Conservation (phyloP, 495 filamentous ascomycete genomes). For the Staphylotrichum longicolle region DNA sequence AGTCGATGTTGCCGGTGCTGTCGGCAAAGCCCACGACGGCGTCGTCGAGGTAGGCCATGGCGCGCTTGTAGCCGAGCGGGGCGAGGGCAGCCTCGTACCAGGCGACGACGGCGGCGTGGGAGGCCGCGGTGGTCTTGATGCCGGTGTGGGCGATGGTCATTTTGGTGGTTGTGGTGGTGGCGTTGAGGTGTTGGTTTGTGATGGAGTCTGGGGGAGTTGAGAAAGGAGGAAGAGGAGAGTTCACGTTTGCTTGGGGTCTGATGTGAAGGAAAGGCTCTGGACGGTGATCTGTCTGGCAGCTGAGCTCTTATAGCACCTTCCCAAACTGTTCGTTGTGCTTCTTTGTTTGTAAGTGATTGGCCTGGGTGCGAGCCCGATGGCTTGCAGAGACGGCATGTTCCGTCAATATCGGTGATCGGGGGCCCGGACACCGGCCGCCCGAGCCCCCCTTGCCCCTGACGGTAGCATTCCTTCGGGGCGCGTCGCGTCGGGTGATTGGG, state of each 20-base stretch:
- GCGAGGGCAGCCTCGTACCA: slow-evolving; percentile 27
- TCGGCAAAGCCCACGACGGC: slow-evolving; percentile 26
- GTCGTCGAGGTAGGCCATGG: slow-evolving; percentile 10
- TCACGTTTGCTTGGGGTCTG: background rate
- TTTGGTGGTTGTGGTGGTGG: slow-evolving; percentile 7
- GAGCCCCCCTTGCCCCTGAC: background rate
- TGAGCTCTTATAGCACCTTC: too few relatives aligned
- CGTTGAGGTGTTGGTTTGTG: background rate
- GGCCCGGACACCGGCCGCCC: too few relatives aligned
- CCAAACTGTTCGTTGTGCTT: background rate
- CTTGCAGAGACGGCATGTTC: too few relatives aligned
- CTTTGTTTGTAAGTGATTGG: background rate
- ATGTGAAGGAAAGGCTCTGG: background rate
- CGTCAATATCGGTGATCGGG: background rate
- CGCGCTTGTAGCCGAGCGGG: slow-evolving; percentile 28
- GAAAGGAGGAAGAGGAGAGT: background rate
- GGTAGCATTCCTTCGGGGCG: background rate
- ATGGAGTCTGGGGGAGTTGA: too few relatives aligned
- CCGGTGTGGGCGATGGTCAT: slow-evolving; percentile 31
- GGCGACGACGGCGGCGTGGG: slow-evolving; percentile 13
- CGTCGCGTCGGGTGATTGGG: slow-evolving; percentile 11
- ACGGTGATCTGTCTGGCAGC: too few relatives aligned
- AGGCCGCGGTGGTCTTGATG: slow-evolving; percentile 18
- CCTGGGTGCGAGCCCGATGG: too few relatives aligned
- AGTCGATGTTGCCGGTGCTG: slow-evolving; percentile 17